Percentiles rank a stretch among this genome's conserved stretches.
Conservation (phyloP, 148 eudicot species). For the Fallopia convolvulus region DNA sequence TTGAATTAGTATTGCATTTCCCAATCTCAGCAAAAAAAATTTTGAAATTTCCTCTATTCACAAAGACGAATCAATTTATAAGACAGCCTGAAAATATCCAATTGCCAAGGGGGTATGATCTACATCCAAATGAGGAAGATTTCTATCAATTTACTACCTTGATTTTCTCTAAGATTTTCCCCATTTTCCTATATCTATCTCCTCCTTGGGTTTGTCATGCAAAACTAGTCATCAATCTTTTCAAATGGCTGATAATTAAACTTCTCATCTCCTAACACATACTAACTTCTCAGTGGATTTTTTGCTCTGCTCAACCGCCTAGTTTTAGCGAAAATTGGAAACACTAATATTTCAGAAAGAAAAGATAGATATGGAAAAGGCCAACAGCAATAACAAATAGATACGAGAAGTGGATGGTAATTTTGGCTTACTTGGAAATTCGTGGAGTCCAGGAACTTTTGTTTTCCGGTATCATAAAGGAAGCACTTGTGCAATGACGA, state of each 20-base stretch:
- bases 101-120: neutral
- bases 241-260: neutral
- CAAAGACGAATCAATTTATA: too few relatives aligned
- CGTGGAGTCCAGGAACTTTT: conserved; percentile 66
- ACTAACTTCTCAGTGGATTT: neutral
- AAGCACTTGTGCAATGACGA: conserved; percentile 86
- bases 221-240: neutral
- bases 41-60: too few relatives aligned
- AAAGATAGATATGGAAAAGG: neutral
- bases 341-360: neutral
- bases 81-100: neutral
- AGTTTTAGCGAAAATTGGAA: neutral
- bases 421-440: conserved; percentile 54
- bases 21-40: neutral
- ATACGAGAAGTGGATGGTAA: neutral
- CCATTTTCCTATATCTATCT: too few relatives aligned
- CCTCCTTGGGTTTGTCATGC: neutral
- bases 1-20: too few relatives aligned
- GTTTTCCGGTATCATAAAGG: conserved; percentile 64
- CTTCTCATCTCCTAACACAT: neutral
- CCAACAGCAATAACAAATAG: neutral
- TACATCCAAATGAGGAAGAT: neutral
- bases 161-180: neutral
- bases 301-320: too few relatives aligned
- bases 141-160: too few relatives aligned